These are phyloP conservation scores for Nidularia sp. DNA, from an alignment of 768 basidiomycete species.

Conservation along the genomic window DNA sequence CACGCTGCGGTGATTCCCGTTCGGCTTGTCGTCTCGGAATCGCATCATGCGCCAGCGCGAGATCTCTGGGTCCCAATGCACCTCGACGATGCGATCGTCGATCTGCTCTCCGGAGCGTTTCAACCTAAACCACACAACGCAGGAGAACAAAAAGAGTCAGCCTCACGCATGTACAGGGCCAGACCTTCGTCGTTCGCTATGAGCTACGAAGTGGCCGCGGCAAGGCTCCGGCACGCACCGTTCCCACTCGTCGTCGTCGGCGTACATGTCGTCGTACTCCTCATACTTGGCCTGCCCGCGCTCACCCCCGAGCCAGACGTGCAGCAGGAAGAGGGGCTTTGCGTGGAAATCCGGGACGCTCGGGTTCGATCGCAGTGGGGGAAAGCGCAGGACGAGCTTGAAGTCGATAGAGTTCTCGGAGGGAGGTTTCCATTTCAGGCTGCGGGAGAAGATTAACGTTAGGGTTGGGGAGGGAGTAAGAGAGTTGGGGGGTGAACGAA, in stretches of 20 bases:
- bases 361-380: constrained; percentile 50
- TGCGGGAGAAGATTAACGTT: constrained; percentile 22
- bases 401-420: constrained; percentile 98
- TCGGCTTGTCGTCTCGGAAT: constrained; percentile 89
- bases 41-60: constrained; percentile 87
- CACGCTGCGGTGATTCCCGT: constrained; percentile 83
- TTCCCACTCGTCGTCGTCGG: constrained; percentile 93
- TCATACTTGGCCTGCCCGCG: constrained; percentile 61
- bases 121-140: constrained; percentile 45
- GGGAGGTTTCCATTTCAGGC: constrained; percentile 98
- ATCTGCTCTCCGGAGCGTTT: constrained; percentile 81
- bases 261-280: constrained; percentile 78
- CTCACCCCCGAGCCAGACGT: constrained; percentile 78
- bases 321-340: constrained; percentile 82
- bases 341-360: constrained; percentile 71
- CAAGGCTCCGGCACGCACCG: constrained; percentile 44
- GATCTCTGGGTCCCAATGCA: constrained; percentile 74
- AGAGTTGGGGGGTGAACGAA: constrained; percentile 27
- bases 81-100: constrained; percentile 94
- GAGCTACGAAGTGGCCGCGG: constrained; percentile 11
- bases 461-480: neutral
- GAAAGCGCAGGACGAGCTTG: constrained; percentile 92
- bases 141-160: constrained; percentile 4
- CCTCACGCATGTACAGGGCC: constrained; percentile 1
- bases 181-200: constrained; percentile 3